Base-by-base conservation (phyloP, 1,284 basidiomycete genomes). In the Coniferiporia weirii region DNA sequence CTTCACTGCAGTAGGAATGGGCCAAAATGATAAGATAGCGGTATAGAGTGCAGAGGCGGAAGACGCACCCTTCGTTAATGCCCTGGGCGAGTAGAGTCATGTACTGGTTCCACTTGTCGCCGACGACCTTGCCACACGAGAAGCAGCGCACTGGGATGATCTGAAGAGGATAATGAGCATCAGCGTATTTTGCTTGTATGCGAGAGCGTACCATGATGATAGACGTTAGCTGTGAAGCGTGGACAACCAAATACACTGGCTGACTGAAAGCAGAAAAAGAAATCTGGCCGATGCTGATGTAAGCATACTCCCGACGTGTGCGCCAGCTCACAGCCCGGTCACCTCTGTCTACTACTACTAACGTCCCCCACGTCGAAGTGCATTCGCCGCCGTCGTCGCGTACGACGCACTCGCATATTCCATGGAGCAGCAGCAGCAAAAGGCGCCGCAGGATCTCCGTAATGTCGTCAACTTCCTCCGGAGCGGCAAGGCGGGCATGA, bases 101-200 rank as follows among this genome's bases (percentile, higher is more conserved):
- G 72, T 95, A 96, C 32, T 81, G 80, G 63, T 85, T 88, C 93
- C 94, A 96, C 65, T 95, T 91, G 78, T 96, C 93, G 56, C 93
- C 92, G 50, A 95, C 85, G 63, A 96, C 93, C 73, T 95, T 95
- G 49, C 93, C 93, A 68, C 93, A 96, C 34, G 92, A 93, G 71
- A 96, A 96, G 65, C 91, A 94, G 54, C 90, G 83, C 4, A 93
- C 87, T 57, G 91, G 90, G 62, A 93, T 92, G 61, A 92, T 93
- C 91, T 91, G 61, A 36, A n/a, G 35, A 7, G 13, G 19, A 15
- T 8, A 19, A 54, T 9, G 40, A 49, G 20, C 10, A 19, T 60
- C 40, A 40, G 15, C 22, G 47, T 27, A 49, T 46, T 50, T n/a
- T 35, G 1, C 10, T 13, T 59, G 3, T 1, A 32, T 8, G 43